Conservation (phyloP, 208 protist genomes). For the Tritrichomonas foetus region DNA sequence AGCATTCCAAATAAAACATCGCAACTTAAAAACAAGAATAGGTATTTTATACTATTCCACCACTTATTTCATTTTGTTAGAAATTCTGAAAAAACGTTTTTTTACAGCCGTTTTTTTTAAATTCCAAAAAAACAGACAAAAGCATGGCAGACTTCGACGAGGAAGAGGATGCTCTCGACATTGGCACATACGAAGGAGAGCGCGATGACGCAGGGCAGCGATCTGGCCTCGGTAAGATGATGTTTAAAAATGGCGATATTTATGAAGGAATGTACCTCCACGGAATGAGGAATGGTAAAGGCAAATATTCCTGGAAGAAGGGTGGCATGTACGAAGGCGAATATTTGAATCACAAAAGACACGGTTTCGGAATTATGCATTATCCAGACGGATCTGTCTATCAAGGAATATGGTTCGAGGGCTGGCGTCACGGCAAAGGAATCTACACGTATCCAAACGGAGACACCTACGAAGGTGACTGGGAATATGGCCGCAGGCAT, state of each 20-base stretch:
- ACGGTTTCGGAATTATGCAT: constrained; percentile 40
- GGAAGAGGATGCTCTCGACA: constrained; percentile 38
- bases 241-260: constrained; percentile 51
- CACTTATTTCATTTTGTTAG: too few species aligned
- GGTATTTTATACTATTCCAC: too few species aligned
- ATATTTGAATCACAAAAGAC: background rate
- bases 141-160: background rate
- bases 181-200: constrained; percentile 43
- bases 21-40: too few species aligned
- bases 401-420: constrained; percentile 48
- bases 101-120: too few species aligned
- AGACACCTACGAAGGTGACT: constrained; percentile 49
- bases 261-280: constrained; percentile 47
- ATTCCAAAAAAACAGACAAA: too few species aligned
- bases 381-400: constrained; percentile 45
- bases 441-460: constrained; percentile 51
- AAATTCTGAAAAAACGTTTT: too few species aligned
- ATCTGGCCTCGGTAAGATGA: constrained; percentile 46
- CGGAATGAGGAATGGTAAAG: constrained; percentile 47
- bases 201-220: constrained; percentile 45
- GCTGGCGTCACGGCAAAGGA: constrained; percentile 50
- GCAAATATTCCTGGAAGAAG: constrained; percentile 51
- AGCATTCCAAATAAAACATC: too few species aligned
- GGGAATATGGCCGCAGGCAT: constrained; percentile 5
- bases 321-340: constrained; percentile 44